Base-by-base conservation (phyloP, 164 flowering plant species). In the Cinnamomum micranthum region DNA sequence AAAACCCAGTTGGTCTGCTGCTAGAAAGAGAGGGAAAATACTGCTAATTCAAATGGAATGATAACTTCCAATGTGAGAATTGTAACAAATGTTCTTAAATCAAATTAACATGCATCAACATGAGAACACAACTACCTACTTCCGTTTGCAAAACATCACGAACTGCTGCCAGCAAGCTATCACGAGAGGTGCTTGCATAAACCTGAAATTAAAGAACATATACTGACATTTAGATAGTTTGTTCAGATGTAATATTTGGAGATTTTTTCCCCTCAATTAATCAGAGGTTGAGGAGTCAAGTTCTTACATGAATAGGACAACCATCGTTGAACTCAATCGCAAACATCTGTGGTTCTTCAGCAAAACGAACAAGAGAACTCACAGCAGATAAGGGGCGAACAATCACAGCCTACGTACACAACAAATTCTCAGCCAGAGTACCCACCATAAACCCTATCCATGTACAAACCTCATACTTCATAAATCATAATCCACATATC, bases 261-360 rank as follows among this genome's bases (percentile, higher is more conserved):
- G 5, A 22, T 27, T 24, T n/a, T 27, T 31, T 27, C 6, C 64
- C 64, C 60, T 15, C n/a, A 70, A 65, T 14, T 66, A 73, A 22
- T 63, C 2, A 73, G n/a, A 73, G n/a, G 52, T 62, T 28, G 1
- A 67, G 31, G 19, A 9, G 59, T 60, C 27, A 58, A 71, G 72
- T 50, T 6, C 97, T 90, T 75, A 95, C 99, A 83, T 95, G 99
- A 76, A 89, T 83, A 12, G 98, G 99, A 81, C 97, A 95, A 51
- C 98, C 99, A 82, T 95, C 99, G 81, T 79, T 91, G 81, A 93
- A 95, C 79, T 95, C 99, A 80, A 95, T 84, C 22, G 99, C 99
- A 87, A 93, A 95, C 97, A 95, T 93, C 80, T 95, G 99, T 62
- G 99, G 99, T 87, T 95, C 99, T 84, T 93, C 99, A 9, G 97